These are phyloP conservation scores for Raffaelea arxii DNA, from an alignment of 2,329 filamentous ascomycete genomes.

Conservation along the genomic window DNA sequence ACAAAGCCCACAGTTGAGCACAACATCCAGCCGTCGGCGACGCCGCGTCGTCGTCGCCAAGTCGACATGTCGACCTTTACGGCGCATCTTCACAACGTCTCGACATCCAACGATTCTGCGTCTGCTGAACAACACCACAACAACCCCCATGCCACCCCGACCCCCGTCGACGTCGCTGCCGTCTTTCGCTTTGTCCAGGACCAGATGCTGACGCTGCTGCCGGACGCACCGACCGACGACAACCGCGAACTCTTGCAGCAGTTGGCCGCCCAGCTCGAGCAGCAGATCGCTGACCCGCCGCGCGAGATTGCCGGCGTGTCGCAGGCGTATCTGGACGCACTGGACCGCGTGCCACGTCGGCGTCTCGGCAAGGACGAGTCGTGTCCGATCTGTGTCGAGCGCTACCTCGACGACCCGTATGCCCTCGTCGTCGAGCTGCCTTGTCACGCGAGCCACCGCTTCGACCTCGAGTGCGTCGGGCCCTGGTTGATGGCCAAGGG, in stretches of 20 bases:
- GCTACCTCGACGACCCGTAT: constrained; percentile 51
- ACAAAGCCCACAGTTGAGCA: constrained; percentile 52
- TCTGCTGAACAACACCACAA: constrained; percentile 17
- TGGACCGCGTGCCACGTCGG: constrained; percentile 49
- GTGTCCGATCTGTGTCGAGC: constrained; percentile 55
- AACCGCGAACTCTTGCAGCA: constrained; percentile 41
- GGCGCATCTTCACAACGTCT: constrained; percentile 45
- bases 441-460: constrained; percentile 47
- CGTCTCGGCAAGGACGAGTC: constrained; percentile 37
- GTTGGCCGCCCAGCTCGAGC: constrained; percentile 38
- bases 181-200: constrained; percentile 50
- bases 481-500: constrained; percentile 57
- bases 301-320: constrained; percentile 41
- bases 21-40: constrained; percentile 41
- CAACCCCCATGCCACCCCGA: constrained; percentile 49
- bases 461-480: constrained; percentile 58
- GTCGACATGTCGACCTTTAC: constrained; percentile 56
- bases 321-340: constrained; percentile 48
- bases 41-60: constrained; percentile 37
- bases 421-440: constrained; percentile 55
- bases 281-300: constrained; percentile 43
- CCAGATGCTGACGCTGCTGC: constrained; percentile 43
- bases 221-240: constrained; percentile 34
- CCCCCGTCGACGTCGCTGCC: constrained; percentile 46
- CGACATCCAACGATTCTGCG: constrained; percentile 20